Conservation (phyloP, 768 basidiomycete species). For the Floccularia luteovirens region DNA sequence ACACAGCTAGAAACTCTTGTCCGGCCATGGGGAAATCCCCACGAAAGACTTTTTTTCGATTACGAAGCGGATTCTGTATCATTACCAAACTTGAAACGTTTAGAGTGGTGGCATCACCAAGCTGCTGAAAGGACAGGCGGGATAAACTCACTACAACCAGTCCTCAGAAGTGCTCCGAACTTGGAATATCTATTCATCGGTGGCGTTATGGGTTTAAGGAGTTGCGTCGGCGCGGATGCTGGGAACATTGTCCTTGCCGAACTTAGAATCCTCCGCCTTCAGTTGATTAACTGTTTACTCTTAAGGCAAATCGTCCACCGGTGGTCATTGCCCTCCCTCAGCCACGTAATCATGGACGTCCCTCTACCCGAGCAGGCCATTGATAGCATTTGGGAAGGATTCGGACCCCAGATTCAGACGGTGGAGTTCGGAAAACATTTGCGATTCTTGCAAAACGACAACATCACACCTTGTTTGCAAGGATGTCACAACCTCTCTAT, state of each 20-base stretch:
- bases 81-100: conserved; percentile 44
- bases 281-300: conserved; percentile 39
- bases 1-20: conserved; percentile 46
- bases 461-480: conserved; percentile 36
- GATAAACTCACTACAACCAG: conserved; percentile 50
- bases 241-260: conserved; percentile 28
- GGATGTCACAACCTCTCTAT: conserved; percentile 37
- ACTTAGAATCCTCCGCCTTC: conserved; percentile 48
- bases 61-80: conserved; percentile 40
- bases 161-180: conserved; percentile 45
- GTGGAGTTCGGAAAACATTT: conserved; percentile 54
- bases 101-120: conserved; percentile 63
- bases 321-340: conserved; percentile 50
- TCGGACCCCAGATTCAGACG: conserved; percentile 40
- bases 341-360: conserved; percentile 43
- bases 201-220: conserved; percentile 26
- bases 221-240: conserved; percentile 14
- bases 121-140: conserved; percentile 57
- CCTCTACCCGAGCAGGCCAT: conserved; percentile 29
- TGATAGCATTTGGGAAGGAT: conserved; percentile 38
- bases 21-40: conserved; percentile 28
- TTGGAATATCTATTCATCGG: conserved; percentile 52
- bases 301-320: conserved; percentile 34
- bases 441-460: conserved; percentile 44
- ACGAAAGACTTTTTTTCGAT: conserved; percentile 35